Base-by-base conservation (phyloP, 1,284 basidiomycete species). In the Papiliotrema terrestris region DNA sequence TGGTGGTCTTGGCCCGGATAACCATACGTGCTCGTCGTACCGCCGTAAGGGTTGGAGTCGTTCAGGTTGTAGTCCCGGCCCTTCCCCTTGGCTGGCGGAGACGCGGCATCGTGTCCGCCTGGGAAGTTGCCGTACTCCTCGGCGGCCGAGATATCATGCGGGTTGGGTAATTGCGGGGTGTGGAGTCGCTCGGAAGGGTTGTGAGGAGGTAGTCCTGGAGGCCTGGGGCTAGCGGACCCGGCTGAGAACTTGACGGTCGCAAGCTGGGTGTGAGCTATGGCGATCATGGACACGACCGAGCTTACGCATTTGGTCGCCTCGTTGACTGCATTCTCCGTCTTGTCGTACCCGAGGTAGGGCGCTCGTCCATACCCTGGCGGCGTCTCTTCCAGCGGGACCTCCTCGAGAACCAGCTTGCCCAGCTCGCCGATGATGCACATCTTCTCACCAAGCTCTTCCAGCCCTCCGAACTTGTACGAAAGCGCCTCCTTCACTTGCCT, bases 371-470 rank as follows among this genome's bases (percentile, higher is more conserved):
- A 80, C 14, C 93, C 93, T 2, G 91, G 91, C 48, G 86, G 83
- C 0, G 91, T 93, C 25, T 80, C 77, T 17, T 88, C 85, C 55
- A 91, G 83, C 0, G 91, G 86, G 11, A 96, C 87, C 80, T 90
- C 89, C 57, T 86, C 81, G 46, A 90, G 81, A 20, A 94, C 78
- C 13, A 86, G 81, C 72, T 88, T 91, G 9, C 91, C 92, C 44
- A 86, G 81, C 62, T 93, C 87, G 26, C 86, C 90, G 37, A 86
- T 82, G 63, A 95, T 88, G 84, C 91, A 70, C 58, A 90, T 86
- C 77, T 91, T 94, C 76, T 93, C 89, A 45, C 87, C 89, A 54
- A 85, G 85, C 76, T 96, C 93, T 56, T 87, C 78, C 43, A 96
- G 75, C 1, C 89, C 91, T 29, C 90, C 91, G 68, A 93, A 93